Base-by-base conservation (phyloP, 2,329 filamentous ascomycete species). In the Fusarium drepaniforme region DNA sequence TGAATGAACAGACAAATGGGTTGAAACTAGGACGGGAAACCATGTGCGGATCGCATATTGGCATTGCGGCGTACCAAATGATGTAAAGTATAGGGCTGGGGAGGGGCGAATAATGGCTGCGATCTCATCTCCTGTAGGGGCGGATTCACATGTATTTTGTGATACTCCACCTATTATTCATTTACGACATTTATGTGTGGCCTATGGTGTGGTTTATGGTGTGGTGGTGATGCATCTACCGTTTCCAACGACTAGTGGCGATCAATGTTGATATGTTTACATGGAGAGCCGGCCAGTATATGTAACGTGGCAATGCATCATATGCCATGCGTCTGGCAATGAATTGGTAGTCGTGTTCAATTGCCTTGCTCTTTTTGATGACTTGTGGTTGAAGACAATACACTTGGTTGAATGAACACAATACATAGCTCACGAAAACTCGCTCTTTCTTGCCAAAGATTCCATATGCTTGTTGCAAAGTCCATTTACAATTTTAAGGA, bases 41-140 rank as follows among this genome's bases (percentile, higher is more conserved):
- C 56, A 75, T 66, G 73, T 63, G 71, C 70, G 71, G 68, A 75
- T 30, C 72, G 70, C 67, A 78, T 70, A 46, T 28, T 28, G 71
- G 73, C 71, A 74, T 59, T 59, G 73, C 65, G 56, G 65, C 66
- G 68, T 72, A 73, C 75, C 57, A 71, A 71, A 71, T 69, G 77
- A 75, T 79, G 77, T 79, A 79, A 77, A 79, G 78, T 75, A 78
- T 74, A 74, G 69, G 67, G 69, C 64, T 69, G 33, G 66, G 67
- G 25, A 33, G 70, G 74, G 74, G 72, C 66, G 70, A 71, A 67
- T 77, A 78, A 77, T 79, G 75, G 71, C 68, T 77, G 66, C 72
- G 73, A 78, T 80, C 77, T 81, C 79, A 80, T 77, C 79, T 82
- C 80, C 58, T 71, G 65, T 70, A 75, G 74, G 71, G 71, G 73